Percentiles rank a stretch among this genome's conserved stretches.
These are phyloP conservation scores for Gastrolobium bilobum DNA, from an alignment of 306 rosid species.

Conservation along the genomic window DNA sequence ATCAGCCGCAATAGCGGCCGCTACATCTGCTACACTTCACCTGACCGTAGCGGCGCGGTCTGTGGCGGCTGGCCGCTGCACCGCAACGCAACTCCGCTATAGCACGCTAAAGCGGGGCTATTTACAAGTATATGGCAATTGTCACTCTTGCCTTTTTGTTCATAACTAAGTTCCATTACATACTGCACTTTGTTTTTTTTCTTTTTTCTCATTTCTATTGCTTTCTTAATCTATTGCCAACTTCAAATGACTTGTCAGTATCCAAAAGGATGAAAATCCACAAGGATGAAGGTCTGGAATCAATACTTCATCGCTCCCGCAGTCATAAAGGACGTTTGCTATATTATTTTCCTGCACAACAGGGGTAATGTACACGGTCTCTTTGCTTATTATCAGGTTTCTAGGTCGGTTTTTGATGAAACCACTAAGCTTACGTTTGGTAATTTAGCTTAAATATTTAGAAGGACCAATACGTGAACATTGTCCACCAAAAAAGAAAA, in stretches of 20 bases:
- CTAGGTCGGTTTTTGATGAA: slow-evolving; percentile 9
- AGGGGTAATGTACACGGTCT: slow-evolving; percentile 62
- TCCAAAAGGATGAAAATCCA: slow-evolving; percentile 67
- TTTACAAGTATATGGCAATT: too few species aligned
- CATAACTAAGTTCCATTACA: slow-evolving; percentile 16
- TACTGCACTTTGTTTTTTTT: neutral
- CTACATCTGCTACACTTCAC: too few species aligned
- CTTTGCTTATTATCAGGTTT: slow-evolving; percentile 30
- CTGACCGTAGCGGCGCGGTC: too few species aligned
- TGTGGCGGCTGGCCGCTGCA: too few species aligned
- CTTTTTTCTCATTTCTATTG: slow-evolving; percentile 34
- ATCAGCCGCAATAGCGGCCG: too few species aligned
- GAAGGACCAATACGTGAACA: neutral
- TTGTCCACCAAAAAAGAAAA: neutral
- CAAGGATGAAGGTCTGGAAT: slow-evolving; percentile 79
- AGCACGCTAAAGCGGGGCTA: too few species aligned
- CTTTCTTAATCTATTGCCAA: slow-evolving; percentile 40
- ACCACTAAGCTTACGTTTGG: slow-evolving; percentile 16
- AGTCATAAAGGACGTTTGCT: slow-evolving; percentile 98
- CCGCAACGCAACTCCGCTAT: too few species aligned
- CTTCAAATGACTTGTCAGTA: slow-evolving; percentile 61
- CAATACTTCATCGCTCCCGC: slow-evolving; percentile 78
- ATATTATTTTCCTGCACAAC: slow-evolving; percentile 84
- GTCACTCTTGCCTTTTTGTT: slow-evolving; percentile 16
- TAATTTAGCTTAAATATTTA: neutral